phyloP scores from a whole-genome alignment of 176 grass and related monocot genomes.

The Phoenix roebelenii region DNA sequence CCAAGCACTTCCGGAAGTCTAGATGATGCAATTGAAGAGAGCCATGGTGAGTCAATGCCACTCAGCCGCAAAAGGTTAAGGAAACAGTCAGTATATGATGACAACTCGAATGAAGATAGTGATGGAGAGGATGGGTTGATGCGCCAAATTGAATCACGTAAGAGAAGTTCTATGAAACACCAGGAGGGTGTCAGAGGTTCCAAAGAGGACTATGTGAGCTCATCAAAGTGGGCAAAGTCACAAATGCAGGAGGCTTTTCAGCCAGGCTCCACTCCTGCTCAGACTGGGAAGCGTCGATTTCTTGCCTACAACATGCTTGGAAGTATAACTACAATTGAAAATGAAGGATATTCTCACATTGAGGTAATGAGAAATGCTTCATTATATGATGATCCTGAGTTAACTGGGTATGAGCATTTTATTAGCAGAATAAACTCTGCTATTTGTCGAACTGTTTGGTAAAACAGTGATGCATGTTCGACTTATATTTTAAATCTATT shows the following conservation, averaged over 20 bases:
- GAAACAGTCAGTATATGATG: constrained; percentile 31
- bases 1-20: constrained; percentile 50
- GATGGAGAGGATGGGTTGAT: constrained; percentile 50
- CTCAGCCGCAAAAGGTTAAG: constrained; percentile 43
- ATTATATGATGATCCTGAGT: too few species aligned
- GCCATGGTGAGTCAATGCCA: constrained; percentile 38
- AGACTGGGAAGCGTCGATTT: constrained; percentile 60
- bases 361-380: constrained; percentile 38
- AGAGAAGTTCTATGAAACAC: constrained; percentile 44
- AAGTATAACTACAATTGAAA: constrained; percentile 76
- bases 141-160: constrained; percentile 45
- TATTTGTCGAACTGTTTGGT: too few species aligned
- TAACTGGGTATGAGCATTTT: too few species aligned
- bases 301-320: constrained; percentile 91
- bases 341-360: constrained; percentile 75
- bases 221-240: constrained; percentile 22
- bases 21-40: constrained; percentile 57
- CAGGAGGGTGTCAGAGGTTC: constrained; percentile 18
- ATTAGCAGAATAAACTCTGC: too few species aligned
- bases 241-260: constrained; percentile 84
- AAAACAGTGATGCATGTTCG: too few species aligned
- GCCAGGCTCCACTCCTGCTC: constrained; percentile 61
- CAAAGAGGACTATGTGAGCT: constrained; percentile 43
- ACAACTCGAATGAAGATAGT: constrained; percentile 34
- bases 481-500: not conserved